Evolutionary conservation across 257 asterid genomes (phyloP), one percentile per base, ranked within the genome.

Genomic region (Orobanche coerulescens): DNA sequence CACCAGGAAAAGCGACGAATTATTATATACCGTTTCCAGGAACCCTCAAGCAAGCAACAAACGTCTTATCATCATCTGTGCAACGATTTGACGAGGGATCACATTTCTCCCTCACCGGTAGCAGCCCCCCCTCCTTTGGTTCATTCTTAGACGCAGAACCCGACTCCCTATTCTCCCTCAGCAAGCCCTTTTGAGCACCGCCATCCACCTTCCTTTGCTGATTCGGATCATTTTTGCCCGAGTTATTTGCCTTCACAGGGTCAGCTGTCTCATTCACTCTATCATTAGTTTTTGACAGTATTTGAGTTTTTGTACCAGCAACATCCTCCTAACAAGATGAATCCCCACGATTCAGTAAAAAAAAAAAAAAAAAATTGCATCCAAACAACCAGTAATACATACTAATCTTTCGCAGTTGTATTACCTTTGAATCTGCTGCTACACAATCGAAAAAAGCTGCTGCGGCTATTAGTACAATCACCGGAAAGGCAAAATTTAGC

Each of bases 31-130:
- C 97, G 63, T 85, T 78, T 37, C 97, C 97, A 14, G 91, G 95
- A 79, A 90, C 95, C 80, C 87, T 75, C 71, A 90, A 64, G 59
- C 97, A 90, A 64, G 96, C 97, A 72, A 87, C 85, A 58, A 90
- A 59, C 2, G 81, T 67, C 72, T 82, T 82, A 51, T 77, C 85
- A 65, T 81, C 79, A 28, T 81, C 88, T 15, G 67, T 75, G 75
- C 97, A 90, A 33, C 90, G 84, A 69, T 83, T 81, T 0, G 94
- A 82, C 14, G 76, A 77, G 36, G 94, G 75, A 80, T 84, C 97
- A 57, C 97, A 90, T 65, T 74, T 82, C 71, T 81, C 95, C 65
- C 81, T 79, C 16, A 31, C 73, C 6, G 70, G 56, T 10, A 59
- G 65, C 74, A 52, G 23, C 6, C 39, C 44, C 71, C n/a, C 81